Percentiles rank a stretch among this genome's conserved stretches.
These are phyloP conservation scores for Ceratocystis harringtonii DNA, from an alignment of 2,329 filamentous ascomycete species.

Conservation along the genomic window DNA sequence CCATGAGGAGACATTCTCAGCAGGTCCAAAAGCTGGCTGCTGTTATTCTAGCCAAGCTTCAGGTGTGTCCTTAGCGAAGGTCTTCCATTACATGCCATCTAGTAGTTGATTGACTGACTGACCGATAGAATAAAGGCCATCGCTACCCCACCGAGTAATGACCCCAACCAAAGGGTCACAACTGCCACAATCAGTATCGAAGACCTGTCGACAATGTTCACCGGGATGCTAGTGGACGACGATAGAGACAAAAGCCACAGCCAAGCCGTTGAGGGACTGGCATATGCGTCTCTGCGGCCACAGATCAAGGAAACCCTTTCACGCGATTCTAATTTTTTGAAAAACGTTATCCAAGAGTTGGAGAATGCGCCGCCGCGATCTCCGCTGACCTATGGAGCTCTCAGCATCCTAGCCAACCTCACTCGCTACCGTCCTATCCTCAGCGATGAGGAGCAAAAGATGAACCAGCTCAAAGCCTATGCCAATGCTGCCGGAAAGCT, in stretches of 20 bases:
- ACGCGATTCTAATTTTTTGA: slow-evolving; percentile 52
- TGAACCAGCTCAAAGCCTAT: slow-evolving; percentile 85
- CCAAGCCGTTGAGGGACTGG: slow-evolving; percentile 75
- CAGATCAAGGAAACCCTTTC: slow-evolving; percentile 70
- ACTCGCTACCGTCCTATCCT: slow-evolving; percentile 63
- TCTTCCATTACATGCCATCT: slow-evolving; percentile 15
- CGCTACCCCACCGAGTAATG: slow-evolving; percentile 28
- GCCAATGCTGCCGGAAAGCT: slow-evolving; percentile 65
- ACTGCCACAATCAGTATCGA: slow-evolving; percentile 47
- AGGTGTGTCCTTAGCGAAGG: slow-evolving; percentile 29
- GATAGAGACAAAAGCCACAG: slow-evolving; percentile 21
- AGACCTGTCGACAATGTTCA: slow-evolving; percentile 49
- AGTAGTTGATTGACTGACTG: slow-evolving; percentile 32
- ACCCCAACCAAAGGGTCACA: slow-evolving; percentile 32
- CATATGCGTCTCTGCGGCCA: slow-evolving; percentile 77
- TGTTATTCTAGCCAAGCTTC: slow-evolving; percentile 60
- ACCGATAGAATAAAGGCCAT: slow-evolving; percentile 38
- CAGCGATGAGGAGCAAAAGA: slow-evolving; percentile 82
- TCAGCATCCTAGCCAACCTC: slow-evolving; percentile 76
- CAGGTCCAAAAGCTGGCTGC: slow-evolving; percentile 52
- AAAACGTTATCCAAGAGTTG: slow-evolving; percentile 51
- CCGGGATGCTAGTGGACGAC: slow-evolving; percentile 49
- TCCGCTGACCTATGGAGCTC: slow-evolving; percentile 64
- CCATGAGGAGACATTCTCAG: slow-evolving; percentile 45
- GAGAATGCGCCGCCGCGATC: slow-evolving; percentile 45